Conservation (phyloP, 2,329 filamentous ascomycete genomes). For the Fusarium papillatum region DNA sequence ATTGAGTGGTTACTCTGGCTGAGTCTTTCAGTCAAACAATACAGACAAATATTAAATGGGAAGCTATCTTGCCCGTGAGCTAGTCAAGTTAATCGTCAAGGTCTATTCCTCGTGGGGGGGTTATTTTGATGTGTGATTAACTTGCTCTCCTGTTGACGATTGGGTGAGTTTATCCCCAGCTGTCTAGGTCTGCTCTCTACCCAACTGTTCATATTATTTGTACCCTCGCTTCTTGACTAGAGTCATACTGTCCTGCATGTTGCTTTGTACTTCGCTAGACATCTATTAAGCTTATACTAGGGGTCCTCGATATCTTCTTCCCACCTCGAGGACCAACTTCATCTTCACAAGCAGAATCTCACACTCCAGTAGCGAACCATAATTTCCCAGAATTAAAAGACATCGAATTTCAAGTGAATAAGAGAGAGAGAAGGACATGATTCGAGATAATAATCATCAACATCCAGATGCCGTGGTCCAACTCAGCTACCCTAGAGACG, state of each 20-base stretch:
- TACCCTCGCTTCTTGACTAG: neutral
- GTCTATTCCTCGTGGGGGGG: neutral
- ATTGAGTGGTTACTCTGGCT: neutral
- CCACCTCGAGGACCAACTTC: neutral
- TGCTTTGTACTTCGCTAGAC: neutral
- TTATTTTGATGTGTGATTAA: too few relatives aligned
- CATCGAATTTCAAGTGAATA: neutral
- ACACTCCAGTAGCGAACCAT: too few relatives aligned
- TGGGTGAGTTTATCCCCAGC: neutral
- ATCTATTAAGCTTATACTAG: neutral
- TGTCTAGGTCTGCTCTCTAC: neutral
- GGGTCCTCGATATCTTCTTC: neutral
- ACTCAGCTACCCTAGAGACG: slow-evolving; percentile 32
- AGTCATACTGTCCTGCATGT: neutral
- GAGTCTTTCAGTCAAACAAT: slow-evolving; percentile 1
- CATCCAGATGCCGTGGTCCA: neutral
- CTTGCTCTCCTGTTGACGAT: neutral
- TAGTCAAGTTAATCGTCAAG: neutral
- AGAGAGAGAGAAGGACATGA: neutral
- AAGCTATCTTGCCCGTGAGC: neutral
- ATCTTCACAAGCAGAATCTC: neutral
- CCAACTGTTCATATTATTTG: neutral
- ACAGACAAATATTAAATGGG: neutral
- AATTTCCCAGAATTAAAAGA: too few relatives aligned
- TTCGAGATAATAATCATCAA: neutral